These are phyloP conservation scores for Aspergillus kassunensis DNA, from an alignment of 495 filamentous ascomycete genomes.

Conservation along the genomic window DNA sequence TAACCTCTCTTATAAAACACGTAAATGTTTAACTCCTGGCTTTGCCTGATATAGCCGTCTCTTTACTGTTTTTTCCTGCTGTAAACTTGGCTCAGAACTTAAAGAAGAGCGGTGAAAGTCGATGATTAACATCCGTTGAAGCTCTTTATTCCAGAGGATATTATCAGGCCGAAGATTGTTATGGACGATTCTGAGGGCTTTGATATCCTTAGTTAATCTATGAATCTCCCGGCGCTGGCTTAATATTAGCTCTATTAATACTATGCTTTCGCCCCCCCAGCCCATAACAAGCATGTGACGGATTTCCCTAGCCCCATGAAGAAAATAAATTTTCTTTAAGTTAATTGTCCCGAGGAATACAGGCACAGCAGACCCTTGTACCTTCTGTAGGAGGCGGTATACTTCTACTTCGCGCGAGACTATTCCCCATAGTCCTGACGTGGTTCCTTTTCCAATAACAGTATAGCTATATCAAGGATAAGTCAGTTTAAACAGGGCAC, in stretches of 20 bases:
- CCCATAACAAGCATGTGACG: slow-evolving; percentile 44
- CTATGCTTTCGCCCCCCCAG: slow-evolving; percentile 32
- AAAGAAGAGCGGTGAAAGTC: slow-evolving; percentile 2
- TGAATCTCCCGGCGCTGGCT: slow-evolving; percentile 8
- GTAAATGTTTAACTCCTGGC: no score
- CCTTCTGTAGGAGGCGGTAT: slow-evolving; percentile 30
- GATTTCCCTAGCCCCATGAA: slow-evolving; percentile 35
- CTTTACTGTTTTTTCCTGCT: no score
- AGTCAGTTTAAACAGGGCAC: no score
- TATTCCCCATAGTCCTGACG: slow-evolving; percentile 23
- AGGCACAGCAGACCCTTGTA: slow-evolving; percentile 38
- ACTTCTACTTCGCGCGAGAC: slow-evolving; percentile 39
- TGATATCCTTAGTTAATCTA: slow-evolving; percentile 16
- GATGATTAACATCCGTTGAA: background rate
- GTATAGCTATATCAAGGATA: no score
- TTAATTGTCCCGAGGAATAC: slow-evolving; percentile 43
- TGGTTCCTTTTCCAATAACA: slow-evolving; percentile 19
- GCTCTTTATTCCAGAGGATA: slow-evolving; percentile 2
- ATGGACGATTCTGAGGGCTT: slow-evolving; percentile 10
- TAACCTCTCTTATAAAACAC: background rate
- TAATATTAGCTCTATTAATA: no score
- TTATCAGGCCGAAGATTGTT: slow-evolving; percentile 9
- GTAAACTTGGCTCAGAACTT: no score
- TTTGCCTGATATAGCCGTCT: no score
- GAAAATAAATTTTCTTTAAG: slow-evolving; percentile 29